A percentile compares a stretch with the other conserved stretches of the same genome.
Evolutionary conservation across 345 rosid genomes (phyloP).

Genomic region (Corymbia maculata): DNA sequence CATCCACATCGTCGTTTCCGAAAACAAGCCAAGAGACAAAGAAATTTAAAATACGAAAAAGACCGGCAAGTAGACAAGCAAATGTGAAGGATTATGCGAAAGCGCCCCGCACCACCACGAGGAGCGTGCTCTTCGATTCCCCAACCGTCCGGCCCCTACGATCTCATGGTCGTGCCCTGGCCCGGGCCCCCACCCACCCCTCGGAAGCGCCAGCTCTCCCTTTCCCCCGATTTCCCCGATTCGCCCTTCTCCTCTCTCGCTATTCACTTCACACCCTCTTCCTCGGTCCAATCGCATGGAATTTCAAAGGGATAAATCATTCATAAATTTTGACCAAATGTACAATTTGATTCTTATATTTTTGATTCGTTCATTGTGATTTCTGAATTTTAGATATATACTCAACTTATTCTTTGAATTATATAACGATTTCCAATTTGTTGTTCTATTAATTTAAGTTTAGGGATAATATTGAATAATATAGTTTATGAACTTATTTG

Average conservation of each 20-base stretch:
- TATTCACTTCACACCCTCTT: background rate
- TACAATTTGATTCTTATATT: rapidly evolving
- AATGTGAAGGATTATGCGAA: background rate
- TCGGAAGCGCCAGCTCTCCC: background rate
- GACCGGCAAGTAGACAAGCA: background rate
- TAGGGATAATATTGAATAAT: rapidly evolving
- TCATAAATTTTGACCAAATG: rapidly evolving
- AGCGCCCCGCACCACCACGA: background rate
- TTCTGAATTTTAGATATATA: rapidly evolving
- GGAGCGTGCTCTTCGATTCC: background rate
- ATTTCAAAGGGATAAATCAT: background rate
- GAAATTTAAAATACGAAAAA: too few relatives aligned
- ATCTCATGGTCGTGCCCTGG: background rate
- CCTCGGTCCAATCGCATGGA: rapidly evolving
- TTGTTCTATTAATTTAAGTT: rapidly evolving
- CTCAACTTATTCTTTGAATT: rapidly evolving
- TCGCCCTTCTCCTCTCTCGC: background rate
- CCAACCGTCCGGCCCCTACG: background rate
- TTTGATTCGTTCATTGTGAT: too few relatives aligned
- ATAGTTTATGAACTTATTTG: too few relatives aligned
- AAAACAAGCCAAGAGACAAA: background rate
- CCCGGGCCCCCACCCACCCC: background rate
- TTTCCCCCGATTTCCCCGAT: background rate
- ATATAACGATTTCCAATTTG: too few relatives aligned
- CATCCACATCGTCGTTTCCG: background rate